These are phyloP conservation scores for Parietaria judaica DNA, from an alignment of 306 rosid species.

Conservation along the genomic window DNA sequence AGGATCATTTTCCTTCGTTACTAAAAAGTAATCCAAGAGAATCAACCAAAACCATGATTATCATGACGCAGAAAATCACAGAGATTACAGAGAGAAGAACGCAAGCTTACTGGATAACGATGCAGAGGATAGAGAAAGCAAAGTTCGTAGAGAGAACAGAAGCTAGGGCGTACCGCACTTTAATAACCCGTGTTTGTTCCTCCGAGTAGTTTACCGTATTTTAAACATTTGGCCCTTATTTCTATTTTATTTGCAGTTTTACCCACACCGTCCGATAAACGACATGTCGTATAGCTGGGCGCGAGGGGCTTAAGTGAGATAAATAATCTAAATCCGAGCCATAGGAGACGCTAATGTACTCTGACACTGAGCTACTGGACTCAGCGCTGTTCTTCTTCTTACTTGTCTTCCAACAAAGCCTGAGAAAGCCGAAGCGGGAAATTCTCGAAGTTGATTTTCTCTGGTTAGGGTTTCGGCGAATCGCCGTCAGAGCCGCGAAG, in stretches of 20 bases:
- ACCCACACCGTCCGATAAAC: not conserved
- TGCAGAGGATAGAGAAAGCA: not conserved
- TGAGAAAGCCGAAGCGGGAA: not conserved
- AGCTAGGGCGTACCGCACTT: not conserved
- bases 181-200: not conserved
- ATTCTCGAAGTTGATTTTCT: not conserved
- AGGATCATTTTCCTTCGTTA: too few species aligned
- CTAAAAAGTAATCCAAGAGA: not conserved
- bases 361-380: too few species aligned
- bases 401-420: too few species aligned
- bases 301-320: too few species aligned
- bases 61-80: not conserved
- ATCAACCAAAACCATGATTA: not conserved
- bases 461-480: slow-evolving; percentile 15
- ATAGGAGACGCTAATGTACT: too few species aligned
- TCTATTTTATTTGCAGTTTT: too few species aligned
- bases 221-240: not conserved
- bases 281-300: not conserved
- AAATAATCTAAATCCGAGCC: too few species aligned
- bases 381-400: too few species aligned
- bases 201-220: not conserved
- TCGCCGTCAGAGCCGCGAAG: slow-evolving; percentile 7
- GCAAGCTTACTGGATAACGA: slow-evolving; percentile 10
- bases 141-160: not conserved
- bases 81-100: not conserved